Base-by-base conservation (phyloP, 768 basidiomycete species). In the Kwoniella dendrophila region DNA sequence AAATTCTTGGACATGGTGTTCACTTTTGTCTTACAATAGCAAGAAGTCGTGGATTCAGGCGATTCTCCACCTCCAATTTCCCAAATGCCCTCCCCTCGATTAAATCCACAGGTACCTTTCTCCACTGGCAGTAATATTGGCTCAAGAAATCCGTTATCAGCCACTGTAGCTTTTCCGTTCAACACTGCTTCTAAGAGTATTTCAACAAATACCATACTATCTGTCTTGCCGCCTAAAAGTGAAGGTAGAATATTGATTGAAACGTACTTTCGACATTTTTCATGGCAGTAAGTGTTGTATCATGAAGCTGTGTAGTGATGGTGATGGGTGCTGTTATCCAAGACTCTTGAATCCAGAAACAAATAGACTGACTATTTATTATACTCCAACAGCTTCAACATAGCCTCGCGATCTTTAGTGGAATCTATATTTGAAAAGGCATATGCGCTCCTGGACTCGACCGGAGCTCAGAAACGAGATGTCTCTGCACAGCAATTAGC, bases 131-230 rank as follows among this genome's bases (percentile, higher is more conserved):
- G 56, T 34, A 8, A 55, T 63, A 55, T 8, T 52, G 18, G 56
- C 11, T 8, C 51, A 59, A 22, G 29, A 44, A 5, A 18, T 27
- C n/a, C 26, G 53, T 24, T 59, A 38, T 6, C 43, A 18, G 4
- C 12, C 47, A 33, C 43, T 49, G 29, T 44, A 57, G 34, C 11
- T 40, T 59, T 59, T 32, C 57, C 57, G 11, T 59, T 59, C 38
- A 29, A 36, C n/a, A 26, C 29, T 12, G 22, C 45, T 59, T 50
- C 27, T 24, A 45, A 14, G 1, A 30, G 20, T 10, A 44, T 44
- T 12, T 48, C 47, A 14, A 48, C 24, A 8, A 6, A 4, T 6
- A 29, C 47, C 14, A 48, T 48, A 8, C 27, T 48, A 5, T 5
- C 47, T 5, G 22, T 24, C 5, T 26, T 48, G 26, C 47, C 47